Evolutionary conservation across 371 early-diverging fungal genomes (phyloP).

Genomic region (Saksenaea oblongispora): DNA sequence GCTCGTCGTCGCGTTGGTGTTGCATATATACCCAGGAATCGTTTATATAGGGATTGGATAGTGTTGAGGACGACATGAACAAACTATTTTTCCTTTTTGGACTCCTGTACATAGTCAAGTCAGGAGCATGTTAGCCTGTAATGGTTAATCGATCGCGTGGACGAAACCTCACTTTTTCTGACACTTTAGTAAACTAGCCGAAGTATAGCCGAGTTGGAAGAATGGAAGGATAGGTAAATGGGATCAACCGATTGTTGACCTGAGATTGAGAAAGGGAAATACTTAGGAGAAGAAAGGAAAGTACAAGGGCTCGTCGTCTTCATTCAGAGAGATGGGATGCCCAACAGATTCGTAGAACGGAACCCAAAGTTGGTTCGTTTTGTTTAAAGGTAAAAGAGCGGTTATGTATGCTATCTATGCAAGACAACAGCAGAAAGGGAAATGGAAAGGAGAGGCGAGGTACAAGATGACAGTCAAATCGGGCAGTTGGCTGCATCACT

Average conservation of each 20-base stretch:
- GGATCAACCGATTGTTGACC: background rate
- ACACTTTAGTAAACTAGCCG: background rate
- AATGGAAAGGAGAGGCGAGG: conserved; percentile 2
- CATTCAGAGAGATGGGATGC: background rate
- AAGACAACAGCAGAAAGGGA: background rate
- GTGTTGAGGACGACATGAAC: conserved; percentile 47
- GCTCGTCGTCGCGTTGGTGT: conserved; percentile 22
- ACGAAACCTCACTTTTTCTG: background rate
- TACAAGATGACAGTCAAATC: background rate
- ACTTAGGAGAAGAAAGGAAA: background rate
- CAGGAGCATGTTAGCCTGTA: background rate
- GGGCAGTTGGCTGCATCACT: background rate
- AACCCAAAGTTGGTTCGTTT: background rate
- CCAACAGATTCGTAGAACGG: background rate
- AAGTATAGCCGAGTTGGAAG: background rate
- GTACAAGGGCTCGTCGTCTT: background rate
- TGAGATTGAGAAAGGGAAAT: background rate
- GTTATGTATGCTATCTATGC: background rate
- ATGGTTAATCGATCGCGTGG: background rate
- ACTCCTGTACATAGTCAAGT: background rate
- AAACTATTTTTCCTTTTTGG: background rate
- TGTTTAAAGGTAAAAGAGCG: background rate
- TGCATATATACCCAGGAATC: conserved; percentile 50
- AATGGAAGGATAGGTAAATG: background rate
- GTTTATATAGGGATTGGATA: conserved; percentile 37